Conservation (phyloP, 2,329 filamentous ascomycete genomes). For the Calonectria hongkongensis region DNA sequence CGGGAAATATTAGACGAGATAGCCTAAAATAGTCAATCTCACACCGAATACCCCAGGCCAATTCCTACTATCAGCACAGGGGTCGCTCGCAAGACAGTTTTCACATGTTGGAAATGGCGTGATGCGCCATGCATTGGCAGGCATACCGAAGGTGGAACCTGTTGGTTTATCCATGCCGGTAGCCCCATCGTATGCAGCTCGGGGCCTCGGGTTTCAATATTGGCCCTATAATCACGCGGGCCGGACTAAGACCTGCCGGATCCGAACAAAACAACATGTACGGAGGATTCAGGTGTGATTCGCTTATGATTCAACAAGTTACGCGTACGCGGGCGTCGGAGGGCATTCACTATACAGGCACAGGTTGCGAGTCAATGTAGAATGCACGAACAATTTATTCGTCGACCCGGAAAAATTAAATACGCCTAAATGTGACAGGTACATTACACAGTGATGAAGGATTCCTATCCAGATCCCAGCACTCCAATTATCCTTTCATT, state of each 20-base stretch:
- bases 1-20: not conserved
- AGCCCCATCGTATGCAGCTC: not conserved
- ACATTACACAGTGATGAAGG: not conserved
- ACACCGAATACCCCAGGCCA: not conserved
- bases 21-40: not conserved
- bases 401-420: not conserved
- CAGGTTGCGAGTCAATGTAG: not conserved
- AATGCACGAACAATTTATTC: not conserved
- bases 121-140: not conserved
- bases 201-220: conserved; percentile 2
- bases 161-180: not conserved
- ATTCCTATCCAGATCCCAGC: not conserved
- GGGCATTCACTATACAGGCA: not conserved
- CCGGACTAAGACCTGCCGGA: conserved; percentile 3
- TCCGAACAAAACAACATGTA: not conserved
- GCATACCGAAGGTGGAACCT: conserved; percentile 9
- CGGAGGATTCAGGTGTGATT: not conserved
- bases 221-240: not conserved
- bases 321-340: not conserved
- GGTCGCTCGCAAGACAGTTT: not conserved
- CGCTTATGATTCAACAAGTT: not conserved
- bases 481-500: not conserved
- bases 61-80: not conserved
- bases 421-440: not conserved
- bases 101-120: not conserved